phyloP scores from a whole-genome alignment of 371 early-diverging fungal genomes.

The Mucor mucedo region DNA sequence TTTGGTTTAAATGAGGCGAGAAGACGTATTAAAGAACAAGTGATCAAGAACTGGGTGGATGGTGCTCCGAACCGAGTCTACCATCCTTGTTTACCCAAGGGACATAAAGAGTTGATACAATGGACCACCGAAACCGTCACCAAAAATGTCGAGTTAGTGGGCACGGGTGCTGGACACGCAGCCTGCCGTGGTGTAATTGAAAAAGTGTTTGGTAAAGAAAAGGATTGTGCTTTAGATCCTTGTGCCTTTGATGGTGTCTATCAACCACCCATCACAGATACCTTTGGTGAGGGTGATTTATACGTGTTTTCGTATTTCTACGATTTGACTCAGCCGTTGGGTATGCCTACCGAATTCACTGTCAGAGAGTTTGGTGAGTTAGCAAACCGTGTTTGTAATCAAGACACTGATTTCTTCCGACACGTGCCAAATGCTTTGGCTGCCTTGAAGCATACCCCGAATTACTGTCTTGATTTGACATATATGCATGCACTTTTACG shows the following conservation, averaged over 20 bases:
- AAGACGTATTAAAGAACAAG: slow-evolving; percentile 17
- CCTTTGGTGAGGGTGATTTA: slow-evolving; percentile 78
- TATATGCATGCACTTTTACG: slow-evolving; percentile 83
- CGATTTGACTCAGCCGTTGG: slow-evolving; percentile 81
- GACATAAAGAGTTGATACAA: slow-evolving; percentile 36
- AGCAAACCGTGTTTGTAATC: slow-evolving; percentile 68
- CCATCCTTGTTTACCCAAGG: slow-evolving; percentile 48
- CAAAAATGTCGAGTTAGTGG: slow-evolving; percentile 36
- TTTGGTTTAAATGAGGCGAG: slow-evolving; percentile 91
- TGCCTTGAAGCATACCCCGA: slow-evolving; percentile 55
- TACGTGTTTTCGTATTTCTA: slow-evolving; percentile 96
- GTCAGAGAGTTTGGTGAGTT: slow-evolving; percentile 68
- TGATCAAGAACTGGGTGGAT: slow-evolving; percentile 36
- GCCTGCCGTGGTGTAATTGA: slow-evolving; percentile 61
- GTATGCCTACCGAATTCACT: slow-evolving; percentile 67
- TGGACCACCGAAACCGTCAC: slow-evolving; percentile 14
- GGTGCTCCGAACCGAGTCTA: slow-evolving; percentile 17
- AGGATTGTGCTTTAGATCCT: slow-evolving; percentile 59
- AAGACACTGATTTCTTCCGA: slow-evolving; percentile 48
- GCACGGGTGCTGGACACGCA: slow-evolving; percentile 61
- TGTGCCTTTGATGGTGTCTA: slow-evolving; percentile 94
- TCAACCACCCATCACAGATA: slow-evolving; percentile 77
- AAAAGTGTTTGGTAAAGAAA: slow-evolving; percentile 66
- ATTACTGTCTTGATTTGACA: slow-evolving; percentile 87
- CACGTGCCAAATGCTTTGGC: slow-evolving; percentile 47